Evolutionary conservation across 176 grass and related monocot genomes (phyloP), one percentile per base, ranked within the genome.

Genomic region (Thinopyrum elongatum): DNA sequence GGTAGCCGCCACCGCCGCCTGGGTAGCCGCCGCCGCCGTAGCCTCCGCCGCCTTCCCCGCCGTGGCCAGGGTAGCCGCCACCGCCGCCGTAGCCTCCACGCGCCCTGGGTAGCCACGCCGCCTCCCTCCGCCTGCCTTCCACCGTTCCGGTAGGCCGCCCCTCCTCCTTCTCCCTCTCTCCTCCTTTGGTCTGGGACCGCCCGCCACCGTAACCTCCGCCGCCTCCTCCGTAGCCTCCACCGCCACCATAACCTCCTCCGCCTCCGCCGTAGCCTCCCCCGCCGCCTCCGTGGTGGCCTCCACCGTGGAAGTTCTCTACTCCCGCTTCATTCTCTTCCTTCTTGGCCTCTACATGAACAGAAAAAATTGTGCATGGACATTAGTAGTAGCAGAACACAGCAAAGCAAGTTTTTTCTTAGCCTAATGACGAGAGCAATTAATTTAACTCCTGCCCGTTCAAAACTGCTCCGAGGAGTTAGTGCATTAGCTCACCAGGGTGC

Each of bases 81-180:
- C 88, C 85, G 15, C 88, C 82, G 0, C 88, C 88, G 39, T 11
- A 10, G 0, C 10, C 39, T 38, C 77, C 70, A 87, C 14, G n/a
- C 7, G n/a, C 14, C 13, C 19, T 2, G 67, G 17, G 73, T 76
- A 51, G n/a, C 70, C 44, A 1, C 41, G 2, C 74, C 86, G 10
- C 38, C n/a, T n/a, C n/a, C n/a, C n/a, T n/a, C n/a, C n/a, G n/a
- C n/a, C n/a, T n/a, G n/a, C n/a, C n/a, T n/a, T n/a, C n/a, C n/a
- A n/a, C n/a, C n/a, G n/a, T n/a, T n/a, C n/a, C n/a, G n/a, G n/a
- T n/a, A n/a, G n/a, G n/a, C n/a, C n/a, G n/a, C n/a, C n/a, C n/a
- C n/a, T n/a, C n/a, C n/a, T n/a, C n/a, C n/a, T n/a, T n/a, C n/a
- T n/a, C n/a, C n/a, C n/a, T n/a, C n/a, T n/a, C n/a, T n/a, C n/a